A percentile compares a stretch with the other conserved stretches of the same genome.
These are phyloP conservation scores for Aspergillus sp. DNA, from an alignment of 2,329 filamentous ascomycete genomes.

Conservation along the genomic window DNA sequence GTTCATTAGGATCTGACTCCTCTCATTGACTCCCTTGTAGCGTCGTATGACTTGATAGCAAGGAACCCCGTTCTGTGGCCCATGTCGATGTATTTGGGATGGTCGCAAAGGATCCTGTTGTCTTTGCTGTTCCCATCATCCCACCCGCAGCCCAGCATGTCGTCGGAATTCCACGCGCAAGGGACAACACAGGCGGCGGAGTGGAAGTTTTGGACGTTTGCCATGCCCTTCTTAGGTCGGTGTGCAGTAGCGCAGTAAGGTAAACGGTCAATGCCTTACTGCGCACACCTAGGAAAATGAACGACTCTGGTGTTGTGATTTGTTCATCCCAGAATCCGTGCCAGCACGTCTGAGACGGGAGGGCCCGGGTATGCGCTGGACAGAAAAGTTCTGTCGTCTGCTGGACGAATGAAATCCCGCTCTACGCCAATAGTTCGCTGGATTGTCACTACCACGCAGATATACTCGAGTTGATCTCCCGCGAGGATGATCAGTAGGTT, in stretches of 20 bases:
- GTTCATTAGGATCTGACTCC: conserved; percentile 8
- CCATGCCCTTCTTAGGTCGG: background rate
- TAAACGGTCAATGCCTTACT: background rate
- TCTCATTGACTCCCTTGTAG: background rate
- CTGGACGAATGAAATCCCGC: background rate
- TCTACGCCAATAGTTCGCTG: background rate
- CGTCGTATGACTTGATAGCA: too few species aligned
- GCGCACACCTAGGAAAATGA: too few species aligned
- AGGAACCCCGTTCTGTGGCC: too few species aligned
- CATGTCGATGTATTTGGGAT: too few species aligned
- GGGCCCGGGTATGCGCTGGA: too few species aligned
- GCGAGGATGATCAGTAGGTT: background rate
- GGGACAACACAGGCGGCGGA: background rate
- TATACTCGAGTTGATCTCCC: background rate
- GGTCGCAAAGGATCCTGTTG: too few species aligned
- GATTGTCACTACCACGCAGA: background rate
- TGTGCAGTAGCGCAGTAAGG: background rate
- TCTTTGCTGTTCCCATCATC: too few species aligned
- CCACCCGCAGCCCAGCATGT: too few species aligned
- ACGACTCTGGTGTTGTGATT: too few species aligned
- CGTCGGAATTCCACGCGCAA: too few species aligned
- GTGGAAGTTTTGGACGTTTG: background rate
- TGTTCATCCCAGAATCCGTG: too few species aligned
- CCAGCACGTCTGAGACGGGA: too few species aligned
- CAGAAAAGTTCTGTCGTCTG: background rate